phyloP scores from a whole-genome alignment of 495 filamentous ascomycete species.

The Zalerion maritima region DNA sequence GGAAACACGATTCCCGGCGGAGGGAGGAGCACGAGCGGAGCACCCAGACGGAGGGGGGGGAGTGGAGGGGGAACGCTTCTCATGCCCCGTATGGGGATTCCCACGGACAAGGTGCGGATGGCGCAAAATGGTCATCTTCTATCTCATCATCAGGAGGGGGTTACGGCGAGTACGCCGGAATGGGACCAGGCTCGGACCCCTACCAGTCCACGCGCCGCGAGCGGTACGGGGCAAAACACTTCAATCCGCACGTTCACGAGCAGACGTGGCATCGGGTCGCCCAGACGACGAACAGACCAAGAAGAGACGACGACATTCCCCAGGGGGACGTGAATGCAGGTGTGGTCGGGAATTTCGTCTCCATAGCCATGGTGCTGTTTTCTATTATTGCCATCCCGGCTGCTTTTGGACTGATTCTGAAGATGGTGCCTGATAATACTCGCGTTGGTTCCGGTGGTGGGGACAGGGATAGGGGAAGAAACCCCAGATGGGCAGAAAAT shows the following conservation, averaged over 20 bases:
- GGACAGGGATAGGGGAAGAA: too few species aligned
- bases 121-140: conserved; percentile 6
- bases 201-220: conserved; percentile 36
- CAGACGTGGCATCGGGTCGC: conserved; percentile 35
- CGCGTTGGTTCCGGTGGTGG: too few species aligned
- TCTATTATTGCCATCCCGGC: too few species aligned
- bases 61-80: conserved; percentile 3
- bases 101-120: conserved; percentile 9
- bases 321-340: conserved; percentile 4
- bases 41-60: conserved; percentile 14
- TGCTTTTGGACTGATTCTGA: too few species aligned
- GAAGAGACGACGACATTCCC: conserved; percentile 3
- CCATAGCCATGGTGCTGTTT: too few species aligned
- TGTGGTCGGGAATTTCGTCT: conserved; percentile 25
- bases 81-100: conserved; percentile 15
- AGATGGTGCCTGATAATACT: too few species aligned
- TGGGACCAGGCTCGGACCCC: conserved; percentile 31
- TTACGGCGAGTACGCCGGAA: conserved; percentile 16
- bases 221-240: conserved; percentile 55
- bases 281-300: too few species aligned
- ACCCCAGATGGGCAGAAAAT: too few species aligned
- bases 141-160: conserved; percentile 8
- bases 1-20: conserved; percentile 34
- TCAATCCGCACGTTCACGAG: conserved; percentile 47
- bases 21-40: conserved; percentile 26